Evolutionary conservation across 1,139 yeast species (phyloP).

Genomic region (Suhomyces guaymorum): DNA sequence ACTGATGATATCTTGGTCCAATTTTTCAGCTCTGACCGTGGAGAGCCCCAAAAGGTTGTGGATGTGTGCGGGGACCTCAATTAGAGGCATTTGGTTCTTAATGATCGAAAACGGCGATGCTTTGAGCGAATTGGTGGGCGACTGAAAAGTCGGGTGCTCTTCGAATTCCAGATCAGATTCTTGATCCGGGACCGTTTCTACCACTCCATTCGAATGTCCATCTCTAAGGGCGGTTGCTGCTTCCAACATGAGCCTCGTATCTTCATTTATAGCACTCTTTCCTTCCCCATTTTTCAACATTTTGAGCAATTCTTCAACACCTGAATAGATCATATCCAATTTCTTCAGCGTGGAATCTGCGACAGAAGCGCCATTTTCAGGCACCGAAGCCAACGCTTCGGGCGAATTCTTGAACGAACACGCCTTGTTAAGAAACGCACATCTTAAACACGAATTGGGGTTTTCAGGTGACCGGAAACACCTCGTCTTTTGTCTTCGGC

Average conservation of each 20-base stretch:
- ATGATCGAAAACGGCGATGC: conserved; percentile 54
- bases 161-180: conserved; percentile 3
- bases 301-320: conserved; percentile 34
- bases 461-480: conserved; percentile 53
- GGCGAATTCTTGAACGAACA: conserved; percentile 52
- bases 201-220: too few species aligned
- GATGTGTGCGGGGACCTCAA: conserved; percentile 46
- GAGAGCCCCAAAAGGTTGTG: conserved; percentile 39
- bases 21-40: conserved; percentile 4
- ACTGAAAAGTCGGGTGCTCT: conserved; percentile 32
- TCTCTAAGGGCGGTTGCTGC: conserved; percentile 17
- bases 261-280: conserved; percentile 13
- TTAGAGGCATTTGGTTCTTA: conserved; percentile 32
- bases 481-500: conserved; percentile 63
- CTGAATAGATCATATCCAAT: conserved; percentile 32
- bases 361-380: conserved; percentile 1
- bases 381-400: conserved; percentile 11
- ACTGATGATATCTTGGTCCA: conserved; percentile 45
- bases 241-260: conserved; percentile 29
- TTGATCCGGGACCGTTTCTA: too few species aligned
- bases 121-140: conserved; percentile 42
- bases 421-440: conserved; percentile 47
- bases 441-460: conserved; percentile 54
- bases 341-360: conserved; percentile 9
- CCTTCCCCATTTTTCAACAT: conserved; percentile 20